Base-by-base conservation (phyloP, 2,329 filamentous ascomycete genomes). In the Blastomyces emzantsi region DNA sequence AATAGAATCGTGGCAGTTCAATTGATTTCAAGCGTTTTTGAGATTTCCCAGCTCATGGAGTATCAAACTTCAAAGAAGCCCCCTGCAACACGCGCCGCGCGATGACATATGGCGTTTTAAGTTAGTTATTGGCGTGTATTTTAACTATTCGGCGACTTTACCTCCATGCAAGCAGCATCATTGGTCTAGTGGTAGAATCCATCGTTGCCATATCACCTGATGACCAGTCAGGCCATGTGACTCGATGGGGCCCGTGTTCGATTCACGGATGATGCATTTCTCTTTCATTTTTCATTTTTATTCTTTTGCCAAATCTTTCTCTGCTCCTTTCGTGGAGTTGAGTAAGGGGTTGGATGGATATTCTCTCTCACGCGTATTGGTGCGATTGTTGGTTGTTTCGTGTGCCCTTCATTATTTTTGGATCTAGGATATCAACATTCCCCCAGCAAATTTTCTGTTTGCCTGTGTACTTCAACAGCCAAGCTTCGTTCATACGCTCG, bases 221-320 rank as follows among this genome's bases (percentile, higher is more conserved):
- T 1, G 6, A 33, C 3, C 6, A 4, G 8, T 58, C 4, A 25
- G 22, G 22, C 43, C 36, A 33, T 5, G 3, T 7, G 15, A 58
- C 36, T 58, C 56, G 56, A 59, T 59, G 56, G 52, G 75, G 74
- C 75, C 75, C 75, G 75, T 75, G 75, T 77, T 77, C 75, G 75
- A 77, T 77, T 77, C 75, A 75, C 75, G 75, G 75, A 76, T 75
- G 75, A 76, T 77, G 75, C 75, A 77, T 47, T 47, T 41, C 9
- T 1, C 1, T 41, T 41, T 41, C 9, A 8, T 41, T 41, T 41
- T 41, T 15, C 6, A 15, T 41, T 41, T 13, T 30, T 30, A 30
- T 30, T 30, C 4, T 45, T 58, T 58, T 43, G 11, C 0, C 39
- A 15, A 13, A 22, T 25, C 19, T 52, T 51, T 61, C 47, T 52